Evolutionary conservation across 805 yeast species (phyloP), one percentile per base, ranked within the genome.

Genomic region (Torulaspora indica): DNA sequence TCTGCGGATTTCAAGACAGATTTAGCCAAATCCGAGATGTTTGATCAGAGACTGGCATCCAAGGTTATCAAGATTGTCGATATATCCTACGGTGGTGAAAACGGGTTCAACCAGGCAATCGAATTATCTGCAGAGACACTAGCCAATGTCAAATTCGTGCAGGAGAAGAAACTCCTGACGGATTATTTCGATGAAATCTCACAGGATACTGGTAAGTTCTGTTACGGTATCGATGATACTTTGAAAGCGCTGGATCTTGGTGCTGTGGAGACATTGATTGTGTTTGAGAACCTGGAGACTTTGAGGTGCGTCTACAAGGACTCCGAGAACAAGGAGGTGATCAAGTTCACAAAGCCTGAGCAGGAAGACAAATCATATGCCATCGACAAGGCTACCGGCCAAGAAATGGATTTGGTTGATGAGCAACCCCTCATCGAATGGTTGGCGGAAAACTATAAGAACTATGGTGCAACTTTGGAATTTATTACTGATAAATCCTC

Each of bases 71-170:
- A 89, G 68, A 78, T 90, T 64, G 98, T 95, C 45, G 99, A 93
- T 74, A 85, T 93, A 45, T 90, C 98, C 2, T 93, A 93, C 63
- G 99, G 99, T 70, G 98, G 99, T 66, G 98, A 93, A 71, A 93
- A 93, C 67, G 99, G 99, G 37, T 93, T 93, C 76, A 93, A 93
- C 73, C 99, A 93, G 75, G 99, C 99, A 35, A 95, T 93, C 60
- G 98, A 93, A 70, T 76, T 93, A 56, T 85, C 97, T 25, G 96
- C 97, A 24, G 99, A 93, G 75, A 85, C 98, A 22, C 77, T 93
- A 63, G 85, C 97, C 39, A 93, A 91, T 67, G 99, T 93, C 56
- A 93, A 93, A 69, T 93, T 93, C 66, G 91, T 93, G 49, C 98
- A 93, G 73, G 99, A 93, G 69, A 93, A 93, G 85, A 91, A 91